Evolutionary conservation across 106 monocot genomes (phyloP).

Genomic region (Dioscorea alata): DNA sequence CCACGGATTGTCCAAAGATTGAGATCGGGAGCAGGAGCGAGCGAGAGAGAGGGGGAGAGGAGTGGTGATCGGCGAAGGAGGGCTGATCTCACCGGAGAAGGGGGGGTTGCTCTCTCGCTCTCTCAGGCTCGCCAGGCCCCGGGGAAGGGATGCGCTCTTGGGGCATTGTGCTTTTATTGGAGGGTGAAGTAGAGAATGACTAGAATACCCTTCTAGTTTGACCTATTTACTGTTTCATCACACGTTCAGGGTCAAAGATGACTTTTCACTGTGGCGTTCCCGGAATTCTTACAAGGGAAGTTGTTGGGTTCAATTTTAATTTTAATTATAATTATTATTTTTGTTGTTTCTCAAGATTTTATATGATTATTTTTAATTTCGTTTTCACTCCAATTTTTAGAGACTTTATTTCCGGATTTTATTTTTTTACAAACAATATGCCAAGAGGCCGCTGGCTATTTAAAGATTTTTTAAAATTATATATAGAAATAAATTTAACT

Average conservation of each 20-base stretch:
- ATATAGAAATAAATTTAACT: too few relatives aligned
- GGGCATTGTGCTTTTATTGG: not conserved
- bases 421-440: too few relatives aligned
- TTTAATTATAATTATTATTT: not conserved
- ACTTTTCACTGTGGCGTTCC: not conserved
- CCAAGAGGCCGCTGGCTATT: too few relatives aligned
- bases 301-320: not conserved
- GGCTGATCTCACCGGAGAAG: not conserved
- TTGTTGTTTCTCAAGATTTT: too few relatives aligned
- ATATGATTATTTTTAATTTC: too few relatives aligned
- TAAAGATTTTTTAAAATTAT: too few relatives aligned
- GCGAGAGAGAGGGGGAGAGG: too few relatives aligned
- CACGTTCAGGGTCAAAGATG: not conserved
- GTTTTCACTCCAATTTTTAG: too few relatives aligned
- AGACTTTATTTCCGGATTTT: too few relatives aligned
- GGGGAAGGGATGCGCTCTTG: not conserved
- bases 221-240: not conserved
- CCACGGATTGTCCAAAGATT: too few relatives aligned
- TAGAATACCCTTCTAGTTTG: not conserved
- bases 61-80: not conserved
- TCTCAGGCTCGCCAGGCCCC: not conserved
- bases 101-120: not conserved
- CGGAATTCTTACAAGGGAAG: not conserved
- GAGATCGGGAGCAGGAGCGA: too few relatives aligned
- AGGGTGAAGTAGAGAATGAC: not conserved